These are phyloP conservation scores for Larix kaempferi DNA, from an alignment of 75 land plant genomes.

Conservation along the genomic window DNA sequence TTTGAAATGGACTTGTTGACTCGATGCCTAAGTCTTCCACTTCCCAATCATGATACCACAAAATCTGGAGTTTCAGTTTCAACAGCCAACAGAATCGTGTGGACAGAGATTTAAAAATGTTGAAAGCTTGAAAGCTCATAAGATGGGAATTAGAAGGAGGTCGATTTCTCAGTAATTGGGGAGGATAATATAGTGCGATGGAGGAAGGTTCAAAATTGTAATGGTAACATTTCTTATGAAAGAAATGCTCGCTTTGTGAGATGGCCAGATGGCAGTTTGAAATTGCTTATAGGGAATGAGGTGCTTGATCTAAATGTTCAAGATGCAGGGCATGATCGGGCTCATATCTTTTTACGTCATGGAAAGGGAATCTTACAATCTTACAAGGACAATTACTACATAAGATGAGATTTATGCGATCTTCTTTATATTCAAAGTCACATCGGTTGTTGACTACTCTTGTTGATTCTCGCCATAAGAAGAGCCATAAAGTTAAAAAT, in stretches of 20 bases:
- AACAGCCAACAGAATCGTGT: too few relatives aligned
- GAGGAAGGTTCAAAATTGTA: conserved; percentile 28
- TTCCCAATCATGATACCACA: too few relatives aligned
- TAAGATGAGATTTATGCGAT: conserved; percentile 49
- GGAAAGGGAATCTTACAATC: conserved; percentile 37
- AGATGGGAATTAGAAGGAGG: not conserved
- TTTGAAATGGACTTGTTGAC: too few relatives aligned
- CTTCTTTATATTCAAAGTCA: conserved; percentile 37
- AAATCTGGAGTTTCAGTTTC: too few relatives aligned
- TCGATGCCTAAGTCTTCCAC: too few relatives aligned
- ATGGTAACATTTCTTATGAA: conserved; percentile 25
- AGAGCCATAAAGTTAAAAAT: conserved; percentile 36
- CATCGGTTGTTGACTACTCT: conserved; percentile 37
- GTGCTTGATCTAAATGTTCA: conserved; percentile 37
- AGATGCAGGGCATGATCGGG: conserved; percentile 34
- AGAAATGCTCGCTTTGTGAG: conserved; percentile 52
- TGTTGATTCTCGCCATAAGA: conserved; percentile 38
- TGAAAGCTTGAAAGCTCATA: too few relatives aligned
- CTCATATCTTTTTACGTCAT: conserved; percentile 34
- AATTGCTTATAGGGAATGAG: conserved; percentile 39
- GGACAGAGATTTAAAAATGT: too few relatives aligned
- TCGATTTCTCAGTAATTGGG: too few relatives aligned
- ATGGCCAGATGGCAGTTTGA: conserved; percentile 51
- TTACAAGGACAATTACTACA: conserved; percentile 31
- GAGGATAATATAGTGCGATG: conserved; percentile 37